Evolutionary conservation across 371 early-diverging fungal species (phyloP).

Genomic region (Cladochytrium tenue): DNA sequence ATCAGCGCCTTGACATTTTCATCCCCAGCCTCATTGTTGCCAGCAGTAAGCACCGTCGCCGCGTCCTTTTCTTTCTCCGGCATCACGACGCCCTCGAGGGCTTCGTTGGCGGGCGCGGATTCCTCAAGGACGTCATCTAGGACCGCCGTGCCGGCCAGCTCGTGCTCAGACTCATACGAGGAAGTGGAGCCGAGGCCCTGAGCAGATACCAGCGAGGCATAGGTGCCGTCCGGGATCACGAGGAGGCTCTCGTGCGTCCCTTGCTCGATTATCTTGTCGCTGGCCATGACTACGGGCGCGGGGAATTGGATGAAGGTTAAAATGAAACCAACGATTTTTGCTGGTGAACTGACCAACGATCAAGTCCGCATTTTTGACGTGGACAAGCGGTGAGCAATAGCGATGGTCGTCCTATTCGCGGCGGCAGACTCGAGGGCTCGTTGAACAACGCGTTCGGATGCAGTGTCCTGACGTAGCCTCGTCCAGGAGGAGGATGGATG

Average conservation of each 20-base stretch:
- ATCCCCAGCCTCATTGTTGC: no score
- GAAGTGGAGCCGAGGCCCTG: no score
- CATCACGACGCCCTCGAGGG: no score
- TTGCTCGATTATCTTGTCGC: conserved; percentile 81
- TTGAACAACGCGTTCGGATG: conserved; percentile 80
- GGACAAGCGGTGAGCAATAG: conserved; percentile 88
- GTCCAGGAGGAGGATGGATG: conserved; percentile 85
- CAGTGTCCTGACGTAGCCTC: conserved; percentile 93
- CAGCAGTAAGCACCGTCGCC: no score
- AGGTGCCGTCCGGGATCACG: conserved; percentile 30
- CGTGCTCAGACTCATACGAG: no score
- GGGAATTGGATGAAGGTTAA: no score
- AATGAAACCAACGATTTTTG: no score
- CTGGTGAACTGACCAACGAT: conserved; percentile 68
- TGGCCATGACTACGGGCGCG: conserved; percentile 50
- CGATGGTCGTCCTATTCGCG: conserved; percentile 81
- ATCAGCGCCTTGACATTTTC: no score
- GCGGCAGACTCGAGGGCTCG: conserved; percentile 76
- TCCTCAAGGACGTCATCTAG: no score
- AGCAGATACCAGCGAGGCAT: conserved; percentile 27
- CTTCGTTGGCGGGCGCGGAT: no score
- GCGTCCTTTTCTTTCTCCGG: no score
- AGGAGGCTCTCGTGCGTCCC: conserved; percentile 87
- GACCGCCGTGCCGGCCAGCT: no score
- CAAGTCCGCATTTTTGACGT: conserved; percentile 76